Evolutionary conservation across 352 stramenopile genomes (phyloP).

Genomic region (Phytophthora niederhauseri): DNA sequence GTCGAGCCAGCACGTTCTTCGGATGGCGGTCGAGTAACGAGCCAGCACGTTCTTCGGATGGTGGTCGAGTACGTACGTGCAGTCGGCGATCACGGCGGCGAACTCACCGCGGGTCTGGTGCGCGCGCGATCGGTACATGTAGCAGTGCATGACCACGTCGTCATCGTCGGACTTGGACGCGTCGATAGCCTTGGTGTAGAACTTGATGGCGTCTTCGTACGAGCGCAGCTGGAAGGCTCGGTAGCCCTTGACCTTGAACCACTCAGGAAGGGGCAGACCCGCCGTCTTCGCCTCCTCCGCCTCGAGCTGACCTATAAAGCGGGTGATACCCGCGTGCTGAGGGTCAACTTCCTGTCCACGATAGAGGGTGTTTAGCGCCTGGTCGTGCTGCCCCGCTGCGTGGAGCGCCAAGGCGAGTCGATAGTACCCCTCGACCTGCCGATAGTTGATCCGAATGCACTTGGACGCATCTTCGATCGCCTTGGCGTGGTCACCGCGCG

Average conservation of each 20-base stretch:
- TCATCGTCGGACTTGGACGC: conserved; percentile 52
- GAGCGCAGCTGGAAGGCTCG: conserved; percentile 90
- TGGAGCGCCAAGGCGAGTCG: conserved; percentile 54
- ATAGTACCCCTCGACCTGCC: conserved; percentile 63
- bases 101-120: conserved; percentile 63
- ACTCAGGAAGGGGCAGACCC: conserved; percentile 38
- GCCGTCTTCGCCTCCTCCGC: conserved; percentile 45
- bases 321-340: conserved; percentile 45
- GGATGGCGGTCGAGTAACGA: conserved; percentile 51
- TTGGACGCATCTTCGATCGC: conserved; percentile 60
- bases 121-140: conserved; percentile 59
- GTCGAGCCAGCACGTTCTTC: conserved; percentile 57
- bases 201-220: conserved; percentile 90
- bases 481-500: conserved; percentile 39
- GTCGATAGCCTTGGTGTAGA: conserved; percentile 92
- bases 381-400: conserved; percentile 47
- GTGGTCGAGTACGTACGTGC: conserved; percentile 54
- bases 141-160: conserved; percentile 60
- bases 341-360: conserved; percentile 58
- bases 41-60: conserved; percentile 61
- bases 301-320: conserved; percentile 58
- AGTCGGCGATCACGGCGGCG: conserved; percentile 55
- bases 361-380: conserved; percentile 62
- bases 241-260: conserved; percentile 88
- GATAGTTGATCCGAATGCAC: conserved; percentile 69